A percentile compares a stretch with the other conserved stretches of the same genome.
These are phyloP conservation scores for Hymenoscyphus repandus DNA, from an alignment of 2,329 filamentous ascomycete genomes.

Conservation along the genomic window DNA sequence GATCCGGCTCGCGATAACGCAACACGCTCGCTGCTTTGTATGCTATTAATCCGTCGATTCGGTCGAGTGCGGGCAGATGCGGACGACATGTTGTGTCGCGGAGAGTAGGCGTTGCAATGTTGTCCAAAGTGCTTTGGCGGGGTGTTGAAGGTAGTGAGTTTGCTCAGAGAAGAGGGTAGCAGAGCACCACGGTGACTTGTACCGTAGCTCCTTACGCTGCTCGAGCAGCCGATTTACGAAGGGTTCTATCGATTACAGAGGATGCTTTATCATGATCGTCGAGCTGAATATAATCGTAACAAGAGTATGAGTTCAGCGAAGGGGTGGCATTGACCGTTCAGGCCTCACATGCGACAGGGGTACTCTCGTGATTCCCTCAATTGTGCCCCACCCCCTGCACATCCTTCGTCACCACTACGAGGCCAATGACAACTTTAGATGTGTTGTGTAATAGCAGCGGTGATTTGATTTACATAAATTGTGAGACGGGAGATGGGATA, in stretches of 20 bases:
- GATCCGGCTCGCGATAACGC: conserved; percentile 34
- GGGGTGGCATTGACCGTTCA: neutral
- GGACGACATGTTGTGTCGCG: conserved; percentile 26
- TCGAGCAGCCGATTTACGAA: neutral
- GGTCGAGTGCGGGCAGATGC: conserved; percentile 25
- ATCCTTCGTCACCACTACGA: no score
- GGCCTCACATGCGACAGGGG: neutral
- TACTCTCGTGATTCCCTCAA: neutral
- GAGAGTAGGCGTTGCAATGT: neutral
- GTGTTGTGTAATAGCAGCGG: no score
- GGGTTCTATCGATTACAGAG: neutral
- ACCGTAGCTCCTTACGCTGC: neutral
- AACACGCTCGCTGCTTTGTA: conserved; percentile 24
- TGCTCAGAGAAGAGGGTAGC: neutral
- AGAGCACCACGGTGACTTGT: neutral
- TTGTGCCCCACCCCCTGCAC: no score
- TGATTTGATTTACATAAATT: no score
- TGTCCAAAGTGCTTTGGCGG: conserved; percentile 4
- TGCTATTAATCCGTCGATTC: conserved; percentile 28
- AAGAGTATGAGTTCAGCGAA: neutral
- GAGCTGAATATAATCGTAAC: neutral
- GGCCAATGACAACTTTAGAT: neutral
- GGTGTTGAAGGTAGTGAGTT: neutral
- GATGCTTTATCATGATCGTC: conserved; percentile 2
- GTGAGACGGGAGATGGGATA: no score